Evolutionary conservation across 2,329 filamentous ascomycete species (phyloP), one percentile per base, ranked within the genome.

Genomic region (Annulohypoxylon truncatum): DNA sequence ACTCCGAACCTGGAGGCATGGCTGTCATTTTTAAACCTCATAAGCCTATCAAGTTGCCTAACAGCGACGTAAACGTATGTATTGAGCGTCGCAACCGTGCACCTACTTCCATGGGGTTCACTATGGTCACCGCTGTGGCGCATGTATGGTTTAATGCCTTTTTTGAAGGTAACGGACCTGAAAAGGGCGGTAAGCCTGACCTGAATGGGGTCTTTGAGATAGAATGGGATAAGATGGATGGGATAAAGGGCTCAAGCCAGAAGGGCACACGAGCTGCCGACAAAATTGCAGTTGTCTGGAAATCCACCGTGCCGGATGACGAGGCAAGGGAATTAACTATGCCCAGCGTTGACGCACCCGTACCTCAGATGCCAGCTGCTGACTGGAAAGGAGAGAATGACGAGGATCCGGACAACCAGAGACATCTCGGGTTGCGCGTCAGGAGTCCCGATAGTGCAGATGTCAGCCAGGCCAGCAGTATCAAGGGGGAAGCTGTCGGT

Each of bases 81-180:
- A 89, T 97, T 22, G 94, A 98, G 80, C 88, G 93, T 6, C 89
- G 94, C 33, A 97, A 94, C 79, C 92, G 90, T 74, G 89, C 92
- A 1, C 86, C 87, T 3, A 92, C 92, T 73, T 88, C 87, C 8
- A 90, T 96, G 78, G 91, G 93, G 0, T 87, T 93, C 71, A 94
- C 93, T 0, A 93, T 98, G 89, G 93, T 97, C 2, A 97, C 95
- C 0, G 90, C 94, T 0, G 90, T 98, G 8, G 94, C 94, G 0
- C 95, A 98, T 74, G 92, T 97, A 13, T 99, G 96, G 96, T 97
- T 97, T 83, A 99, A 99, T 75, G 84, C 90, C 1, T 98, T 90
- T 79, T 98, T 98, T 73, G 96, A 98, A 80, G 94, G 94, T 46
- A 82, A 87, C 18, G 91, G 92, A 0, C 89, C 91, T 0, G 91